A percentile compares a stretch with the other conserved stretches of the same genome.
Conservation (phyloP, 495 filamentous ascomycete species). For the Polyplosphaeria fusca region DNA sequence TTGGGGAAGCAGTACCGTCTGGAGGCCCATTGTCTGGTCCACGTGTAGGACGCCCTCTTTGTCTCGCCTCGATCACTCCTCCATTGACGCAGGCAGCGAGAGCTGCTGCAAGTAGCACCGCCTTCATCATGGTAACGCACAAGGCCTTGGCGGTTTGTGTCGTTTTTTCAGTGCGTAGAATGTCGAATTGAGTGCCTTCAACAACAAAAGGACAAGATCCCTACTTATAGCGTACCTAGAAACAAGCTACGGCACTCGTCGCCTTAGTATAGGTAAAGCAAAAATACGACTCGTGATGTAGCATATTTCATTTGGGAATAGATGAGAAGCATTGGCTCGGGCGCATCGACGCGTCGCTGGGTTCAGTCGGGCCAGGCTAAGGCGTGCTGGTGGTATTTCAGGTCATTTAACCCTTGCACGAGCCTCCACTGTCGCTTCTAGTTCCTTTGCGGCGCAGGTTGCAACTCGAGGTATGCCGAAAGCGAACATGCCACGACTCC, state of each 20-base stretch:
- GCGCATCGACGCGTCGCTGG: slow-evolving; percentile 9
- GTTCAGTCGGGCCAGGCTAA: slow-evolving; percentile 9
- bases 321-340: slow-evolving; percentile 23
- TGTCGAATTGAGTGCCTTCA: not conserved
- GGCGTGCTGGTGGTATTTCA: slow-evolving; percentile 1
- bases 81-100: slow-evolving; percentile 14
- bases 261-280: slow-evolving; percentile 1
- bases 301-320: slow-evolving; percentile 29
- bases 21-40: not conserved
- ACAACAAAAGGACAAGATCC: slow-evolving; percentile 2
- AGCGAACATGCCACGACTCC: slow-evolving; percentile 1
- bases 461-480: slow-evolving; percentile 2
- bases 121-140: slow-evolving; percentile 18
- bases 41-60: slow-evolving; percentile 7
- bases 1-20: slow-evolving; percentile 16
- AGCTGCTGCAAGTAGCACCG: slow-evolving; percentile 10
- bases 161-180: not conserved
- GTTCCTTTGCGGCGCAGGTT: slow-evolving; percentile 1
- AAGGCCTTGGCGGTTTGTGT: not conserved
- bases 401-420: slow-evolving; percentile 2
- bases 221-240: slow-evolving; percentile 19
- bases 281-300: slow-evolving; percentile 20
- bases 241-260: not conserved
- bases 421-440: not conserved
- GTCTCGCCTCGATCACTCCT: slow-evolving; percentile 18